Evolutionary conservation across 345 rosid species (phyloP), one percentile per base, ranked within the genome.

Genomic region (Eutrema japonicum): DNA sequence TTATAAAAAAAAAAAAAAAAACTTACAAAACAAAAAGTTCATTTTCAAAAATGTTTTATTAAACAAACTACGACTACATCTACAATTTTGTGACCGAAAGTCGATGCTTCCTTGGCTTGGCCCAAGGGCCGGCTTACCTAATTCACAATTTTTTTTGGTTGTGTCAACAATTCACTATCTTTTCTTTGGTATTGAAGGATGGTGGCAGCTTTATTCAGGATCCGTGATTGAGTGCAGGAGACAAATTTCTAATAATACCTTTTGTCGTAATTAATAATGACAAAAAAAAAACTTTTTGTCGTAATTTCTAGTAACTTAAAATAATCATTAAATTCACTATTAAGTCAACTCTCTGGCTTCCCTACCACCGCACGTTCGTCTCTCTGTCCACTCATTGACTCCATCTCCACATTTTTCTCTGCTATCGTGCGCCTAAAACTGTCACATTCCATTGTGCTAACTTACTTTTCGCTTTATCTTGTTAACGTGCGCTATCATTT

Each of bases 281-380:
- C 48, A 54, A 68, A 72, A 68, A 63, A 8, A 26, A 37, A 0
- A 70, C 7, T 18, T 18, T 18, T 18, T 18, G 22, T 18, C 22
- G 22, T 18, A 18, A 18, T 18, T 18, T 18, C 22, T 18, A 18
- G 22, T 18, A 48, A 49, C 10, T 41, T 14, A 18, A 41, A 59
- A 52, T 30, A 32, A 74, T 66, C 38, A 66, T 57, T 66, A 68
- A 68, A 71, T 40, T 40, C 58, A 50, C 54, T 77, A 14, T 49
- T 56, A 57, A 71, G 80, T 77, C 80, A 77, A 77, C 80, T 65
- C 63, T 42, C 27, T 48, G 27, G 52, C 13, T 71, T 65, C 80
- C 76, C 80, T 57, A 77, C 76, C 68, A 58, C 80, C 76, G 63
- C 80, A 77, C 80, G 76, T 57, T 77, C 72, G 51, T 66, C 72